Evolutionary conservation across 2,329 filamentous ascomycete species (phyloP).

Genomic region (Tolypocladium inflatum): DNA sequence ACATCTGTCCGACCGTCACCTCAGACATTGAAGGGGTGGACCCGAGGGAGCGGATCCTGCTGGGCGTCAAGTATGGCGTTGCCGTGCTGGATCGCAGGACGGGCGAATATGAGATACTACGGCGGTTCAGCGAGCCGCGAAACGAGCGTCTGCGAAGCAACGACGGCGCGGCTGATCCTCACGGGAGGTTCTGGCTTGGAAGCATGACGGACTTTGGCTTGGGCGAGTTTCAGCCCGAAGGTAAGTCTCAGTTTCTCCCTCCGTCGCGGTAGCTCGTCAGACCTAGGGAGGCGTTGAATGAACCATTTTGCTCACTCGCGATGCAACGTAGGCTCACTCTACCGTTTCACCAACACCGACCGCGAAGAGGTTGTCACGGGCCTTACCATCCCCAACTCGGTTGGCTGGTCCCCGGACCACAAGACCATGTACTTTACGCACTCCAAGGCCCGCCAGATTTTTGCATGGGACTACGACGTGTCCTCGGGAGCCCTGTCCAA

Average conservation of each 20-base stretch:
- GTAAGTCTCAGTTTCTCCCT: conserved; percentile 24
- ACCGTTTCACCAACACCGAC: conserved; percentile 57
- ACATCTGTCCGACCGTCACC: conserved; percentile 54
- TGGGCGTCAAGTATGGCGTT: conserved; percentile 74
- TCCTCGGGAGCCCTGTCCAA: conserved; percentile 56
- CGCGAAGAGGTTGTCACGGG: conserved; percentile 49
- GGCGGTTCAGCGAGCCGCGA: conserved; percentile 31
- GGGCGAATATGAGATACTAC: conserved; percentile 43
- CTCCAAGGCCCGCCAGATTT: conserved; percentile 61
- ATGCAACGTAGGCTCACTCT: conserved; percentile 52
- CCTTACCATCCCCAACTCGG: conserved; percentile 75
- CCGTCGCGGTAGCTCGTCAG: background rate
- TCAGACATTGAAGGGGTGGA: conserved; percentile 65
- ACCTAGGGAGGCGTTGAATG: background rate
- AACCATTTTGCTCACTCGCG: background rate
- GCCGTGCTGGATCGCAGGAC: conserved; percentile 62
- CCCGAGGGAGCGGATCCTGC: conserved; percentile 55
- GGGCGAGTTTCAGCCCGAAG: conserved; percentile 50
- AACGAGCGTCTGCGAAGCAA: conserved; percentile 59
- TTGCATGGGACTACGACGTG: conserved; percentile 63
- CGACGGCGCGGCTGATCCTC: conserved; percentile 72
- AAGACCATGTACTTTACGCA: conserved; percentile 78
- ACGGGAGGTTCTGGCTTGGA: conserved; percentile 77
- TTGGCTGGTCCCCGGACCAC: conserved; percentile 67
- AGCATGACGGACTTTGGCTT: conserved; percentile 68